Evolutionary conservation across 331 rosid genomes (phyloP), one percentile per base, ranked within the genome.

Genomic region (Quercus lobata): DNA sequence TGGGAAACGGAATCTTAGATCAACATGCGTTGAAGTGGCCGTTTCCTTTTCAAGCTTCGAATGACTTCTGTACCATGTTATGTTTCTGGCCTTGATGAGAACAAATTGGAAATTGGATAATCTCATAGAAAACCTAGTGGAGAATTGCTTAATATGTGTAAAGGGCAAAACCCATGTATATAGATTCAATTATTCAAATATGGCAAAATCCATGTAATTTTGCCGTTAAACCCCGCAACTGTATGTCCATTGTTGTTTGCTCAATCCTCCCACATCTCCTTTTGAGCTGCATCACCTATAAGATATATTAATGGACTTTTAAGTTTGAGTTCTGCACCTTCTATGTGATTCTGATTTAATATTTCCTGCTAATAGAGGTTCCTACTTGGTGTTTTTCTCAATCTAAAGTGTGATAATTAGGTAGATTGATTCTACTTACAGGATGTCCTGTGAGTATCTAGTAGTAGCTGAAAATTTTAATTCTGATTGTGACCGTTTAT

Each of bases 1-100:
- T 81, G 79, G 81, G 80, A 77, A 80, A 66, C 68, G 61, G 72
- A 75, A 71, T 76, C 78, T 57, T 62, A 75, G 81, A 72, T 77
- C 71, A 63, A 46, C 71, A 76, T 41, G 46, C 46, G 3, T 80
- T 53, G 29, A 37, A 46, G 19, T 60, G 15, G 73, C 27, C 35
- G 75, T 63, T 72, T 71, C 73, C 44, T 71, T 71, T 71, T 46
- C 60, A 52, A 49, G 58, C 69, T 60, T 71, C 27, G 44, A 19
- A 16, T 37, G 22, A 32, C 78, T 17, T 77, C n/a, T 35, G 35
- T 18, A 15, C 57, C 69, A 19, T 41, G 9, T 71, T 16, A 2
- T 46, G 4, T 34, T 75, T 75, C 52, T 55, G 27, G 32, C 35
- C 46, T 27, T 18, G 41, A 65, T 77, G 66, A 46, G 79, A 35